These are phyloP conservation scores for Bullera alba DNA, from an alignment of 768 basidiomycete species.

Conservation along the genomic window DNA sequence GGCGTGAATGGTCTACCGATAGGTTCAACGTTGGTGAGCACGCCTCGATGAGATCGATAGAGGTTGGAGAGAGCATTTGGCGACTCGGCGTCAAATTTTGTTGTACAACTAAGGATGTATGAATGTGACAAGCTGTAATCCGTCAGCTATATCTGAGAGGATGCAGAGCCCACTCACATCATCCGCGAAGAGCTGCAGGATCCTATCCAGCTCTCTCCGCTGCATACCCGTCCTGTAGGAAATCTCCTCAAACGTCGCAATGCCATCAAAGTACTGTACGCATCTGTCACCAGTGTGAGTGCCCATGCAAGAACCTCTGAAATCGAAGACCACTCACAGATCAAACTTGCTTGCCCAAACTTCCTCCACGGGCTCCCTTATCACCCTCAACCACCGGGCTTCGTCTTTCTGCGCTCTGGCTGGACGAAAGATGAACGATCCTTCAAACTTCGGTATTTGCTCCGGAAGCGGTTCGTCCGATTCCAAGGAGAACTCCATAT, in stretches of 20 bases:
- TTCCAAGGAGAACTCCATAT: constrained; percentile 48
- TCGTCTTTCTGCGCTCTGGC: constrained; percentile 71
- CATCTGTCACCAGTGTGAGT: constrained; percentile 53
- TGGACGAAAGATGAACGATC: constrained; percentile 65
- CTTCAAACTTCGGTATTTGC: constrained; percentile 27
- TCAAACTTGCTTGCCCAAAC: constrained; percentile 67
- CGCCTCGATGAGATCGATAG: constrained; percentile 10
- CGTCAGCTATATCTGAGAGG: constrained; percentile 2
- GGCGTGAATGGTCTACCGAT: constrained; percentile 15
- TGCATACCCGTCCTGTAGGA: constrained; percentile 79
- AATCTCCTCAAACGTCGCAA: constrained; percentile 85
- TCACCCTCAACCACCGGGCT: constrained; percentile 79
- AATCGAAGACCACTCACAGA: constrained; percentile 52
- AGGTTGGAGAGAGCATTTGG: too few relatives aligned
- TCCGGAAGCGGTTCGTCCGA: constrained; percentile 16
- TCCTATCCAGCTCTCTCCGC: constrained; percentile 71
- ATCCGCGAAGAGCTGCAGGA: constrained; percentile 79
- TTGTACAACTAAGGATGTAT: too few relatives aligned
- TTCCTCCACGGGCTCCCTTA: constrained; percentile 73
- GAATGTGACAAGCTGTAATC: constrained; percentile 31
- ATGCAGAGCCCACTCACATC: constrained; percentile 56
- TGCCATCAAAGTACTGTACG: constrained; percentile 89
- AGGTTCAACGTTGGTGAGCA: constrained; percentile 20
- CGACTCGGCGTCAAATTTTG: too few relatives aligned
- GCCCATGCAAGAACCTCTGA: too few relatives aligned